Conservation (phyloP, 1,284 basidiomycete species). For the Cryptococcus jaspeensis region DNA sequence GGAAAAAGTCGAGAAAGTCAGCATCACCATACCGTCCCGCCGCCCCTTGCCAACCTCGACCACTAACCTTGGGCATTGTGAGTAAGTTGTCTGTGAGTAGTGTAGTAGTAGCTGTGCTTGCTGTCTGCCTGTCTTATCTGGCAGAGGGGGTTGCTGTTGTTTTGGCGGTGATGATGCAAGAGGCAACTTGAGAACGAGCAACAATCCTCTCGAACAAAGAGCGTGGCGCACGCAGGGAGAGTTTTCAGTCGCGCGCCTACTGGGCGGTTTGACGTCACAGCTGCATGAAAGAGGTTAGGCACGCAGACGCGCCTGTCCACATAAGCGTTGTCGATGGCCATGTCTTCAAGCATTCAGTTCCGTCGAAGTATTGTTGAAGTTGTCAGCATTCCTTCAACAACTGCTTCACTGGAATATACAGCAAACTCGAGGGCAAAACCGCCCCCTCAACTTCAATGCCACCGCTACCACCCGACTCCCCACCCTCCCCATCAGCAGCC, state of each 20-base stretch:
- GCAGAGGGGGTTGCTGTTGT: background rate
- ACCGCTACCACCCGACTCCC: conserved; percentile 6
- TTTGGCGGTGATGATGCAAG: too few species aligned
- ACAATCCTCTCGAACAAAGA: background rate
- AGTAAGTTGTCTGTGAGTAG: background rate
- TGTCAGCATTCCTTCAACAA: too few species aligned
- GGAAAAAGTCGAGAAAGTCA: background rate
- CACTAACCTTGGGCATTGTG: conserved; percentile 47
- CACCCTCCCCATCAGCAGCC: conserved; percentile 13
- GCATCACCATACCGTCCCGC: conserved; percentile 5
- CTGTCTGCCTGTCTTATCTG: background rate
- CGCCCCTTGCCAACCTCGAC: background rate
- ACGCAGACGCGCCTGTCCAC: background rate
- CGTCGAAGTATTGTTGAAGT: too few species aligned
- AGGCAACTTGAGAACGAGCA: background rate
- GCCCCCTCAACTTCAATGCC: conserved; percentile 10
- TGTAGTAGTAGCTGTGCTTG: background rate
- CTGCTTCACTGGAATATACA: too few species aligned
- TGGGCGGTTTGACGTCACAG: conserved; percentile 1
- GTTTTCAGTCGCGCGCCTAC: conserved; percentile 8
- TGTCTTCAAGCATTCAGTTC: too few species aligned
- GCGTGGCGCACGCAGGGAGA: background rate
- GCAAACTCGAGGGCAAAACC: too few species aligned
- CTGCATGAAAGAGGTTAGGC: background rate
- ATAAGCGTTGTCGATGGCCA: too few species aligned